Evolutionary conservation across 345 rosid genomes (phyloP).

Genomic region (Eucalyptus paniculata): DNA sequence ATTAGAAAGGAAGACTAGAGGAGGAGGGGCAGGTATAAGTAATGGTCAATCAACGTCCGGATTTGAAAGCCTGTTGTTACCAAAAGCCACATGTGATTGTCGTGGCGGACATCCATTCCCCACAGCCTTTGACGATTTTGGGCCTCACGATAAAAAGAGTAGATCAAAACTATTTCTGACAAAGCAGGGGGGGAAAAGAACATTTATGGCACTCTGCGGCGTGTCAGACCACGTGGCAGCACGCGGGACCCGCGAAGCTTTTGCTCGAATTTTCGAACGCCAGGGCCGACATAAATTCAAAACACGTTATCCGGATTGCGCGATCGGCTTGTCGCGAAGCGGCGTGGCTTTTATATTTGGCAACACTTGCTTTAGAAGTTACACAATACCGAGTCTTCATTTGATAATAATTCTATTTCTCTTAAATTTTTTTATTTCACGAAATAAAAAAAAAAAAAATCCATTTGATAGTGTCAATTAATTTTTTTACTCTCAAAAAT

Average conservation of each 20-base stretch:
- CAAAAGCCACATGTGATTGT: neutral
- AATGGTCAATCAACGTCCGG: neutral
- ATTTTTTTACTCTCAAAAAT: accelerated
- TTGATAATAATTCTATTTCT: no score
- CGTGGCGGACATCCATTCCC: neutral
- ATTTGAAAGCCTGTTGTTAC: neutral
- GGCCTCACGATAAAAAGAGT: neutral
- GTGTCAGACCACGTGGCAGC: neutral
- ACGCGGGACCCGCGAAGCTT: neutral
- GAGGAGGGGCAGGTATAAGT: neutral
- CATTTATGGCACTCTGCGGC: neutral
- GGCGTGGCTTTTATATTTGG: neutral
- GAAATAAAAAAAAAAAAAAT: accelerated
- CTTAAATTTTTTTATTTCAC: no score
- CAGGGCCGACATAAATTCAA: neutral
- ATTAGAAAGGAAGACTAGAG: neutral
- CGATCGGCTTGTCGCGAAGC: neutral
- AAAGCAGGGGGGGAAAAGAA: neutral
- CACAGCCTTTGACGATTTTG: neutral
- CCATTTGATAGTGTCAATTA: accelerated
- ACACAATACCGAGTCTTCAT: no score
- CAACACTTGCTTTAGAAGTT: neutral
- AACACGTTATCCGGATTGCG: neutral
- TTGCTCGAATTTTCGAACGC: neutral
- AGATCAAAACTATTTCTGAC: neutral